Conservation (phyloP, 345 rosid species). For the Salix udensis region DNA sequence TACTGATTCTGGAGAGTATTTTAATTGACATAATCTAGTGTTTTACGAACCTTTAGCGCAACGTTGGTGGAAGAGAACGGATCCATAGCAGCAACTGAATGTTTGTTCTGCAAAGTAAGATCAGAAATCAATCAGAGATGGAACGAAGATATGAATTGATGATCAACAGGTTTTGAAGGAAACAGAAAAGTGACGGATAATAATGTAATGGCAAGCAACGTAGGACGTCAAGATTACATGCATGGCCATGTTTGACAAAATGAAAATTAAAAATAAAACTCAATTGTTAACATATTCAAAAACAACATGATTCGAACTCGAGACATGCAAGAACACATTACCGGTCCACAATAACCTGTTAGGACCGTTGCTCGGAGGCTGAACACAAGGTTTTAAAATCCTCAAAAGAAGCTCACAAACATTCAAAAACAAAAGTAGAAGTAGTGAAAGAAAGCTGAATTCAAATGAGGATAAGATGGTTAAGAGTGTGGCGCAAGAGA, state of each 20-base stretch:
- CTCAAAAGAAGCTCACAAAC: slow-evolving; percentile 3
- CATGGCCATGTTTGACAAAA: neutral
- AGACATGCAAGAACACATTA: too few relatives aligned
- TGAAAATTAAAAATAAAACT: neutral
- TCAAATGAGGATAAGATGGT: slow-evolving; percentile 13
- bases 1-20: neutral
- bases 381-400: neutral
- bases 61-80: slow-evolving; percentile 26
- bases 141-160: neutral
- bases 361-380: too few relatives aligned
- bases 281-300: too few relatives aligned
- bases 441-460: neutral
- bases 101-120: slow-evolving; percentile 27
- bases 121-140: neutral
- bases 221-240: neutral
- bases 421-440: neutral
- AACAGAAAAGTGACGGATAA: neutral
- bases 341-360: too few relatives aligned
- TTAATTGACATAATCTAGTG: neutral
- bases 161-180: neutral
- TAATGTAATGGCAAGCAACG: neutral
- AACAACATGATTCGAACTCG: too few relatives aligned
- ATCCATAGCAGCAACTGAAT: slow-evolving; percentile 42
- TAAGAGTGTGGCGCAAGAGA: slow-evolving; percentile 11
- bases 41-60: slow-evolving; percentile 35